Conservation (phyloP, 2,329 filamentous ascomycete genomes). For the Fusarium clavum region DNA sequence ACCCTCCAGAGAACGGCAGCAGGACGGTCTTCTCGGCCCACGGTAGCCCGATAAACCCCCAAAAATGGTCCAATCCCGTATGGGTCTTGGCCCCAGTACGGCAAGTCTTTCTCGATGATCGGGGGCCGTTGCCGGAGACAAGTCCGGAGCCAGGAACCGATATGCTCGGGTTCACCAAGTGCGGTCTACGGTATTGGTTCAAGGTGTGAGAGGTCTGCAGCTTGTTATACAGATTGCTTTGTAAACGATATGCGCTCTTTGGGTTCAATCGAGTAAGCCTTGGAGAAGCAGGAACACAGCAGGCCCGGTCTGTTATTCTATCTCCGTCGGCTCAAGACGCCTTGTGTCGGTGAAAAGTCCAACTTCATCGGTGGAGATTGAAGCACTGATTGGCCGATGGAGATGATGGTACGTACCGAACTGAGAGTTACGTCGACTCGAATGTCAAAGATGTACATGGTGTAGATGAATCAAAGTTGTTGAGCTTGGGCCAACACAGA, state of each 20-base stretch:
- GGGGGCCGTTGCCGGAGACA: constrained; percentile 14
- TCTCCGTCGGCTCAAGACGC: constrained; percentile 30
- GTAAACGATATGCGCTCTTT: not conserved
- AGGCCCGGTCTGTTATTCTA: constrained; percentile 5
- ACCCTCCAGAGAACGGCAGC: not conserved
- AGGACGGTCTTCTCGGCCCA: constrained; percentile 20
- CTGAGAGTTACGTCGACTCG: constrained; percentile 14
- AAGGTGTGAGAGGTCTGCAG: not conserved
- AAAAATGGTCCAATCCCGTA: constrained; percentile 5
- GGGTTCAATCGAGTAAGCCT: not conserved
- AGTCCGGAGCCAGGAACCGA: constrained; percentile 17
- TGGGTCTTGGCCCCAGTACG: constrained; percentile 4
- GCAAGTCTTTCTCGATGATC: constrained; percentile 13
- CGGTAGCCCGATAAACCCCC: constrained; percentile 25
- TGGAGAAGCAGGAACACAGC: constrained; percentile 2
- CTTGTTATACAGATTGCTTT: not conserved
- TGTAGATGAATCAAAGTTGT: constrained; percentile 13
- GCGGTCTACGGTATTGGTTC: not conserved
- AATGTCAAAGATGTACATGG: constrained; percentile 15
- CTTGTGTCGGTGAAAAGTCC: constrained; percentile 34
- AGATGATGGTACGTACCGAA: not conserved
- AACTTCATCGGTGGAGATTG: constrained; percentile 13
- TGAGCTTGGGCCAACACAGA: constrained; percentile 24
- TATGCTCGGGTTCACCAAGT: not conserved
- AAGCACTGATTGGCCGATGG: constrained; percentile 15